These are phyloP conservation scores for Kodamaea sagamina DNA, from an alignment of 805 yeast genomes.

Conservation along the genomic window DNA sequence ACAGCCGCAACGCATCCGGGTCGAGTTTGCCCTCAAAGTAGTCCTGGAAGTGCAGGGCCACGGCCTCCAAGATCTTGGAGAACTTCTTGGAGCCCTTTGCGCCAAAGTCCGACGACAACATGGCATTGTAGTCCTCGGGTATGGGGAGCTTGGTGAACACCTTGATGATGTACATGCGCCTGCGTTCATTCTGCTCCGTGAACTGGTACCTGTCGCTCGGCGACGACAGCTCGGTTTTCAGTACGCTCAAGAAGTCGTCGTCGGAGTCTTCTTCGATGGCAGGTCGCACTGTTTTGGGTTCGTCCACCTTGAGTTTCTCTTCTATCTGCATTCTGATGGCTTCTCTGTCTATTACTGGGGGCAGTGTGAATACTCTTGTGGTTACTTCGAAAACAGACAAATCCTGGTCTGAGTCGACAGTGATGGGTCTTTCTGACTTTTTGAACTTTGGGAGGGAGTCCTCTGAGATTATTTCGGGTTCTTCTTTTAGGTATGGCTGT, in stretches of 20 bases:
- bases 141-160: conserved; percentile 31
- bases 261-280: conserved; percentile 8
- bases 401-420: conserved; percentile 9
- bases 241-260: neutral
- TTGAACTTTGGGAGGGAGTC: too few species aligned
- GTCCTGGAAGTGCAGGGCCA: conserved; percentile 14
- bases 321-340: conserved; percentile 10
- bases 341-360: conserved; percentile 9
- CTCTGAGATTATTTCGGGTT: too few species aligned
- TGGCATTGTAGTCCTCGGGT: conserved; percentile 10
- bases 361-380: conserved; percentile 1
- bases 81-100: conserved; percentile 33
- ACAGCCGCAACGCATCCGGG: conserved; percentile 8
- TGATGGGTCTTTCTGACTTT: neutral
- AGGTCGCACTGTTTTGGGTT: conserved; percentile 4
- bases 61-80: conserved; percentile 22
- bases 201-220: conserved; percentile 22
- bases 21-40: conserved; percentile 15
- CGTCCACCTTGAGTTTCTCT: conserved; percentile 3
- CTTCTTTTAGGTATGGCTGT: too few species aligned
- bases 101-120: conserved; percentile 19
- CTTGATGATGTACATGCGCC: conserved; percentile 31
- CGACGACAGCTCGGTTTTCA: neutral
- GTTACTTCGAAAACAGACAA: conserved; percentile 1
- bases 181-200: conserved; percentile 25